Percentiles rank a stretch among this genome's conserved stretches.
phyloP scores from a whole-genome alignment of 2,329 filamentous ascomycete species.

The Phyllosticta citrichinensis region DNA sequence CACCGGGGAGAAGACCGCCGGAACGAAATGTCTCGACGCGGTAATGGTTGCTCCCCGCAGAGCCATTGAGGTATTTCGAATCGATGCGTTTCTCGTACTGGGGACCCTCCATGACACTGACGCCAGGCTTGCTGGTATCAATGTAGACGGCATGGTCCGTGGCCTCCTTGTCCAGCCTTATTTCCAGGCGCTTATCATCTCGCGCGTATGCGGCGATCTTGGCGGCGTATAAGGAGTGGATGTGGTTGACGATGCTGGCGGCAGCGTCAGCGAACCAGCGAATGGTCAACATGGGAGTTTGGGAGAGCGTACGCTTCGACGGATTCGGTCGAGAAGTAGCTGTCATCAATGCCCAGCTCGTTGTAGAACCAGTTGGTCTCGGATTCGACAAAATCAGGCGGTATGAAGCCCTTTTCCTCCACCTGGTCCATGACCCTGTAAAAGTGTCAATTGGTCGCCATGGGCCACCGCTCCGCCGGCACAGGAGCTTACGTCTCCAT shows the following conservation, averaged over 20 bases:
- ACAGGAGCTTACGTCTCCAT: constrained; percentile 56
- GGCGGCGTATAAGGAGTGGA: constrained; percentile 92
- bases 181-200: constrained; percentile 88
- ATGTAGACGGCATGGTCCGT: constrained; percentile 96
- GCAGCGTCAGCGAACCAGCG: constrained; percentile 12
- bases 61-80: constrained; percentile 85
- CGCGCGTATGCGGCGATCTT: constrained; percentile 91
- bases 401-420: constrained; percentile 74
- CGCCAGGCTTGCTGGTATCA: constrained; percentile 86
- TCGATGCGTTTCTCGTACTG: constrained; percentile 90
- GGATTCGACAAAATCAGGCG: constrained; percentile 66
- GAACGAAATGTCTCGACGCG: constrained; percentile 97
- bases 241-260: constrained; percentile 68
- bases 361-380: constrained; percentile 97
- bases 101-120: constrained; percentile 67
- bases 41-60: constrained; percentile 61
- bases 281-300: neutral
- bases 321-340: constrained; percentile 89
- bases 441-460: constrained; percentile 16
- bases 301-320: constrained; percentile 50
- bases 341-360: constrained; percentile 93
- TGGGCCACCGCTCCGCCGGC: neutral
- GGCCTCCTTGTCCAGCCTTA: constrained; percentile 91
- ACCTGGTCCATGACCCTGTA: constrained; percentile 68
- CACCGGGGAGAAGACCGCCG: constrained; percentile 64